Evolutionary conservation across 2,329 filamentous ascomycete genomes (phyloP), one percentile per base, ranked within the genome.

Genomic region (Beauveria medogensis): DNA sequence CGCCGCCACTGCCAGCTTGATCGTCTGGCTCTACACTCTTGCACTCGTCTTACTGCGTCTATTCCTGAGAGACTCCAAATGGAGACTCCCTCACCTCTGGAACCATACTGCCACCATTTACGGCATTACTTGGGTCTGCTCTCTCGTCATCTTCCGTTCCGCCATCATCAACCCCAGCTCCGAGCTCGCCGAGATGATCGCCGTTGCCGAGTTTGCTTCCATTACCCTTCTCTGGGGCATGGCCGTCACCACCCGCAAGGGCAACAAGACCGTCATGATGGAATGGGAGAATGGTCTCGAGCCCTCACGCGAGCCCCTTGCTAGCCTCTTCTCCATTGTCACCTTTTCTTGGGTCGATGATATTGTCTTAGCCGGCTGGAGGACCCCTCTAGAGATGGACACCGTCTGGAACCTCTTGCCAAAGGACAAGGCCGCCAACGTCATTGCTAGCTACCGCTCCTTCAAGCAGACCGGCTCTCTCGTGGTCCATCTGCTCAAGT

Each of bases 321-420:
- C 94, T 1, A 97, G 93, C 71, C 76, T 97, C 7, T 84, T 97
- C 64, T 97, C 94, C 2, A 79, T 95, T 50, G 86, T 87, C 24
- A 94, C 91, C 2, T 99, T 97, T 71, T 80, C 85, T 22, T 99
- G 94, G 94, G 85, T 97, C 22, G 92, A 97, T 73, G 76, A 87
- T 1, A 89, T 99, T 65, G 87, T 99, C 48, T 92, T 88, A 85
- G 86, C 89, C 66, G 94, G 94, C 16, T 97, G 92, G 80, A 89
- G 86, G 71, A 86, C 91, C 71, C 85, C 92, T 0, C 82, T 95
- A 64, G 91, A 95, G 69, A 83, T 97, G 66, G 75, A 84, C 30
- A 87, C 92, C 72, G 91, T 99, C 3, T 99, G 94, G 94, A 97
- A 97, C 69, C 75, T 99, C 63, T 77, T 91, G 20, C 85, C 91